Base-by-base conservation (phyloP, 257 asterid genomes). In the Nemophila menziesii region DNA sequence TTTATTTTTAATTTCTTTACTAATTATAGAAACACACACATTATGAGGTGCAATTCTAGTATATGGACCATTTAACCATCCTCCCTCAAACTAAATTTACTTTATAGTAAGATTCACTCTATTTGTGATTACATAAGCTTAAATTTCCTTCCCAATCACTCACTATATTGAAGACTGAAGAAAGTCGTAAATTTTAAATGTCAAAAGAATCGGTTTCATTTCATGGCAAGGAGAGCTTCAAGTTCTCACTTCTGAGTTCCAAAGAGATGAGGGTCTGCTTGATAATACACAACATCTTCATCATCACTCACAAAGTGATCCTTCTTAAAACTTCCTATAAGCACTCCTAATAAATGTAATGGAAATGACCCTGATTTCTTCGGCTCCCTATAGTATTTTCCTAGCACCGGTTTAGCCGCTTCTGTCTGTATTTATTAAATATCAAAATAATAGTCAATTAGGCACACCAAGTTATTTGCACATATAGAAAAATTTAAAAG, bases 301-400 rank as follows among this genome's bases (percentile, higher is more conserved):
- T 72, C 49, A 54, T 84, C 93, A 16, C 75, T 84, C 29, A 84
- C 95, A 41, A 51, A 84, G 45, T 80, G 93, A 63, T 84, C 95
- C 66, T 56, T 63, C 43, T 44, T 70, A 78, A 84, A 58, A 80
- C 95, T 80, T 52, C 48, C 63, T 3, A 57, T 4, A 29, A 84
- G 83, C 22, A 68, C 73, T 50, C 86, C 82, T 55, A 84, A 5
- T 58, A 84, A 65, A 62, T 79, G 49, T 24, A 77, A 48, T 7
- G 97, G 94, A 38, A 82, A 54, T 14, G 92, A 93, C 29, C 78
- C 73, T 12, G 93, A 86, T 61, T 58, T 82, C 57, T 74, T 38
- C 7, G 94, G 97, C 73, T 79, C 92, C 49, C 62, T 67, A 20
- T 82, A 86, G 50, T 86, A 86, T 42, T 77, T 71, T 20, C 97